phyloP scores from a whole-genome alignment of 73 alveolate genomes.

The Paramecium octaurelia region DNA sequence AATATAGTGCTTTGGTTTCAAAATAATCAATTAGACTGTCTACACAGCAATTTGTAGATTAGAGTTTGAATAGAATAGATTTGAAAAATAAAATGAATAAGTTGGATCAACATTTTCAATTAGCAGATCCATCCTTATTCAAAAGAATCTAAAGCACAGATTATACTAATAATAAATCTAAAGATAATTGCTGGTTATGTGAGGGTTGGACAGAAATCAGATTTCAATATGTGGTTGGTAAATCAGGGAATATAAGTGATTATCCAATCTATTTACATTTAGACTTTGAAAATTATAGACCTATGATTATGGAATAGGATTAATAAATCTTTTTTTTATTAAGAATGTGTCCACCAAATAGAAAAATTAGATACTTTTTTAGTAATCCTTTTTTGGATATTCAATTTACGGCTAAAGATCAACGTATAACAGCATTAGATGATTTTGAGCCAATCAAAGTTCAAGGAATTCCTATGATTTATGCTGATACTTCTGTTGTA shows the following conservation, averaged over 20 bases:
- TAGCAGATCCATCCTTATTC: not conserved
- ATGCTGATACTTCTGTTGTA: conserved; percentile 22
- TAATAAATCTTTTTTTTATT: not conserved
- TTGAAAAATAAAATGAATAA: conserved; percentile 14
- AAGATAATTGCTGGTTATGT: conserved; percentile 62
- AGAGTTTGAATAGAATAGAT: not conserved
- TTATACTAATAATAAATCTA: conserved; percentile 10
- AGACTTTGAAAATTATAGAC: conserved; percentile 62
- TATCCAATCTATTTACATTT: conserved; percentile 57
- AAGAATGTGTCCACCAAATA: conserved; percentile 64
- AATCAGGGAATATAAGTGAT: not conserved
- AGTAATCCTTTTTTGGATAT: conserved; percentile 43
- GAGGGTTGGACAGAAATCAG: conserved; percentile 60
- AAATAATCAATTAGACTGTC: not conserved
- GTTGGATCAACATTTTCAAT: conserved; percentile 11
- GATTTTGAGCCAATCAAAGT: conserved; percentile 1
- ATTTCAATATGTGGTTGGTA: conserved; percentile 38
- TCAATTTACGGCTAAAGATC: conserved; percentile 23
- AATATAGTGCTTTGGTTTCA: not conserved
- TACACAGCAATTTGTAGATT: not conserved
- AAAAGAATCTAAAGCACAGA: not conserved
- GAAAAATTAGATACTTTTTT: conserved; percentile 29
- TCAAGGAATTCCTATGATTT: conserved; percentile 3
- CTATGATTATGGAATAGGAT: conserved; percentile 40
- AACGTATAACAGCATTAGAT: not conserved